Conservation (phyloP, 108 stramenopile species). For the Chaetoceros muelleri region DNA sequence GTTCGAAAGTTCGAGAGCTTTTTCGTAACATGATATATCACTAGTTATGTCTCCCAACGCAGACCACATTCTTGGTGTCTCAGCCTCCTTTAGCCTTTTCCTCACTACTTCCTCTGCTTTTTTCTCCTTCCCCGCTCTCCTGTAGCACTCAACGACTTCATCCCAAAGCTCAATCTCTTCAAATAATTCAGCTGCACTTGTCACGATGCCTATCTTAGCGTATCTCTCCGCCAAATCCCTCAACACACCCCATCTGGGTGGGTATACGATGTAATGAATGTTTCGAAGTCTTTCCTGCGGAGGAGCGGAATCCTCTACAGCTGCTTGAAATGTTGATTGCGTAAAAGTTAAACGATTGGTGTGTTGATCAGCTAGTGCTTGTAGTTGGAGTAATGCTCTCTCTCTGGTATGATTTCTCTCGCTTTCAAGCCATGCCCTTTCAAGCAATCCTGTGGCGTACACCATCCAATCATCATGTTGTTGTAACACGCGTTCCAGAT, state of each 20-base stretch:
- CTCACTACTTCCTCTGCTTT: slow-evolving; percentile 83
- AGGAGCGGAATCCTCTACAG: slow-evolving; percentile 86
- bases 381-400: slow-evolving; percentile 91
- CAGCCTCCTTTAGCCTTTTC: slow-evolving; percentile 55
- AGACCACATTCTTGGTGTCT: slow-evolving; percentile 87
- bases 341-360: slow-evolving; percentile 73
- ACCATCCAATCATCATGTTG: slow-evolving; percentile 89
- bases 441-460: slow-evolving; percentile 86
- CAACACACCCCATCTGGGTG: slow-evolving; percentile 89
- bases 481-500: slow-evolving; percentile 72
- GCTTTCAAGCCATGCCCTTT: slow-evolving; percentile 92
- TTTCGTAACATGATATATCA: slow-evolving; percentile 68
- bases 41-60: slow-evolving; percentile 85
- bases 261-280: slow-evolving; percentile 86
- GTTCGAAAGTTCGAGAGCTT: slow-evolving; percentile 76
- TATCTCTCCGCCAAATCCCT: slow-evolving; percentile 89
- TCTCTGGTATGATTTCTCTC: slow-evolving; percentile 68
- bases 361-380: slow-evolving; percentile 95
- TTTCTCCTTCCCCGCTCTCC: slow-evolving; percentile 70
- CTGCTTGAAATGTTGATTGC: slow-evolving; percentile 63
- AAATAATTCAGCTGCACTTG: slow-evolving; percentile 87
- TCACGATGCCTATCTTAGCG: slow-evolving; percentile 78
- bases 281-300: slow-evolving; percentile 76
- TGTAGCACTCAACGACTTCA: slow-evolving; percentile 95
- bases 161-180: slow-evolving; percentile 95